phyloP scores from a whole-genome alignment of 1,284 basidiomycete species.

The Pisolithus thermaeus region DNA sequence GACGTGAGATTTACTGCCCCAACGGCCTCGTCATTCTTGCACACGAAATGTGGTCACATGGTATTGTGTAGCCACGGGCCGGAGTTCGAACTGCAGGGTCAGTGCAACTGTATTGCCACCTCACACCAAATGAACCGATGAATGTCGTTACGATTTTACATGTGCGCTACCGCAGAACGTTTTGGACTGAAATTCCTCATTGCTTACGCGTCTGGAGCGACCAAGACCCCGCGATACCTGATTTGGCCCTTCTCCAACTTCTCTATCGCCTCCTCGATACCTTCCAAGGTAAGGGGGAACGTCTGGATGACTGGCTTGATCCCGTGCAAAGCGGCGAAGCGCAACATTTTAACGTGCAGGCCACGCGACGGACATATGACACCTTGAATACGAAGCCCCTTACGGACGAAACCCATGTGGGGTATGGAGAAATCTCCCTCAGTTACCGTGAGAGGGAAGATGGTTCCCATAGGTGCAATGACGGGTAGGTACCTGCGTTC shows the following conservation, averaged over 20 bases:
- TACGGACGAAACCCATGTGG: constrained; percentile 7
- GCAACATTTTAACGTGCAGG: constrained; percentile 24
- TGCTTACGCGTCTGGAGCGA: constrained; percentile 6
- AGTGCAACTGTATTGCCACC: too few relatives aligned
- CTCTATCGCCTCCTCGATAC: constrained; percentile 27
- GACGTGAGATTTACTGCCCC: too few relatives aligned
- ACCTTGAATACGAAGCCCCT: constrained; percentile 22
- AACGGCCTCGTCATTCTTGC: too few relatives aligned
- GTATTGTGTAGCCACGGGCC: too few relatives aligned
- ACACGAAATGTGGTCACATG: too few relatives aligned
- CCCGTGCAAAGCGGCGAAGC: constrained; percentile 20
- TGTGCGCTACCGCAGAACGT: too few relatives aligned
- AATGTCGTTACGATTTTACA: too few relatives aligned
- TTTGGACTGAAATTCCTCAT: too few relatives aligned
- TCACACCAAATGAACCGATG: too few relatives aligned
- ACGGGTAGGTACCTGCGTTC: constrained; percentile 20
- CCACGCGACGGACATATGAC: constrained; percentile 20
- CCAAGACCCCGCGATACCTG: constrained; percentile 29
- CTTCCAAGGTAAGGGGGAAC: constrained; percentile 24
- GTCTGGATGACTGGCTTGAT: constrained; percentile 23
- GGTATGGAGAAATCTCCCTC: constrained; percentile 17
- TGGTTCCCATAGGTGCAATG: constrained; percentile 13
- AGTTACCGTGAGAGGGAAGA: constrained; percentile 23
- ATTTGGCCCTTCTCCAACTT: constrained; percentile 21
- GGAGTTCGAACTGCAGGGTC: too few relatives aligned